These are phyloP conservation scores for Melanogaster broomeanus DNA, from an alignment of 768 basidiomycete genomes.

Conservation along the genomic window DNA sequence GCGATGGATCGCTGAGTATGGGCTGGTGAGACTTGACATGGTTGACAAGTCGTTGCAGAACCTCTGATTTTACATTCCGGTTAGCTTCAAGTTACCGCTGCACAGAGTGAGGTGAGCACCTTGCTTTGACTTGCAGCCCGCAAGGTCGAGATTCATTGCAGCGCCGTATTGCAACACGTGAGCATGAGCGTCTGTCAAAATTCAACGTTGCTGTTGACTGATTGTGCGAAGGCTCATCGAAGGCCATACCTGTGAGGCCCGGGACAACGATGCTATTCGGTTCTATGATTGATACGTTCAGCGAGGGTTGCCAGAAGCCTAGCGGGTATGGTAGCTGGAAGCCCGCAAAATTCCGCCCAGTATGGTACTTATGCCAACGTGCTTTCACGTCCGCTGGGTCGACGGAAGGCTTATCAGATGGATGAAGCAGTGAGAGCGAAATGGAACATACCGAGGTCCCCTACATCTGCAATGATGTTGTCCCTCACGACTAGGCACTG, in stretches of 20 bases:
- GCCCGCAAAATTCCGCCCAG: background rate
- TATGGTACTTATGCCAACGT: constrained; percentile 21
- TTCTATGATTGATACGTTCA: constrained; percentile 26
- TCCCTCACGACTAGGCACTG: constrained; percentile 63
- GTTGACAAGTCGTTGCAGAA: constrained; percentile 57
- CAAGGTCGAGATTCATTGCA: constrained; percentile 66
- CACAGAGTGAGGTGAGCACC: constrained; percentile 39
- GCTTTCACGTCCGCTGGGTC: constrained; percentile 23
- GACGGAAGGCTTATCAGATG: background rate
- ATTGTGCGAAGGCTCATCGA: background rate
- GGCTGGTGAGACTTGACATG: constrained; percentile 63
- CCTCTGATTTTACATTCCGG: constrained; percentile 42
- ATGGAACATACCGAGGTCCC: constrained; percentile 45
- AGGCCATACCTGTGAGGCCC: constrained; percentile 62
- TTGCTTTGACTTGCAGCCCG: constrained; percentile 55
- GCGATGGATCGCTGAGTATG: constrained; percentile 47
- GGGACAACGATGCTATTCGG: constrained; percentile 59
- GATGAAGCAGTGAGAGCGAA: background rate
- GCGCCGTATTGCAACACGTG: constrained; percentile 73
- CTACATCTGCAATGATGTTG: constrained; percentile 48
- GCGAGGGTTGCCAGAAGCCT: constrained; percentile 18
- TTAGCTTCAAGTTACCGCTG: constrained; percentile 1
- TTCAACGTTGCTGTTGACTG: background rate
- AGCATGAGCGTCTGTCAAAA: constrained; percentile 68
- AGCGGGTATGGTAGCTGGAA: constrained; percentile 27